A percentile compares a stretch with the other conserved stretches of the same genome.
Evolutionary conservation across 768 basidiomycete genomes (phyloP).

Genomic region (Russula olivacea): DNA sequence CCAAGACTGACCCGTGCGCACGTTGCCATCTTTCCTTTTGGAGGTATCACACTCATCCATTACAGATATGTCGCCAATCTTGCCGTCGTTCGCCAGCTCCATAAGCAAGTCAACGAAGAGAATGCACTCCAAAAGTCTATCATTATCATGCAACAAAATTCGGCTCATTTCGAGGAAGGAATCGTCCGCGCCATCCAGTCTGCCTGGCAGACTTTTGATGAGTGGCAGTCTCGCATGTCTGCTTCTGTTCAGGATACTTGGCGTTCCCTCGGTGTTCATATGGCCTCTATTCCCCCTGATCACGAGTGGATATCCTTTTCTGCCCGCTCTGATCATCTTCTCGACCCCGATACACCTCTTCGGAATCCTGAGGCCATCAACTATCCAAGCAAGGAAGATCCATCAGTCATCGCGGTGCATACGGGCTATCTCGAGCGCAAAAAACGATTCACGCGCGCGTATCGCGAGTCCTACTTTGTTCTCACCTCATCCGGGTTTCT

Average conservation of each 20-base stretch:
- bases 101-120: slow-evolving; percentile 93
- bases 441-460: slow-evolving; percentile 86
- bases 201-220: slow-evolving; percentile 95
- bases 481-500: slow-evolving; percentile 95
- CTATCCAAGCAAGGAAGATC: slow-evolving; percentile 90
- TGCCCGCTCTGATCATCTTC: slow-evolving; percentile 86
- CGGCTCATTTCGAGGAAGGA: slow-evolving; percentile 94
- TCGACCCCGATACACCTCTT: slow-evolving; percentile 95
- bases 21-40: slow-evolving; percentile 28
- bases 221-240: slow-evolving; percentile 84
- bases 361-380: slow-evolving; percentile 68
- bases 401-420: slow-evolving; percentile 79
- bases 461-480: slow-evolving; percentile 83
- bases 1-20: slow-evolving; percentile 78
- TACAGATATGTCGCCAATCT: slow-evolving; percentile 61
- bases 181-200: slow-evolving; percentile 93
- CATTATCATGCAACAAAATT: slow-evolving; percentile 97
- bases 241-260: slow-evolving; percentile 69
- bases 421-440: slow-evolving; percentile 89
- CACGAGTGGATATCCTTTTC: slow-evolving; percentile 96
- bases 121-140: slow-evolving; percentile 96
- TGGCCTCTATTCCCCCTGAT: slow-evolving; percentile 78
- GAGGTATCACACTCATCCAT: not conserved
- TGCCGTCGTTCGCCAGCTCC: slow-evolving; percentile 71
- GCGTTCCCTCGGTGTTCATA: slow-evolving; percentile 59